Evolutionary conservation across 2,329 filamentous ascomycete genomes (phyloP).

Genomic region (Penicillium sp.): DNA sequence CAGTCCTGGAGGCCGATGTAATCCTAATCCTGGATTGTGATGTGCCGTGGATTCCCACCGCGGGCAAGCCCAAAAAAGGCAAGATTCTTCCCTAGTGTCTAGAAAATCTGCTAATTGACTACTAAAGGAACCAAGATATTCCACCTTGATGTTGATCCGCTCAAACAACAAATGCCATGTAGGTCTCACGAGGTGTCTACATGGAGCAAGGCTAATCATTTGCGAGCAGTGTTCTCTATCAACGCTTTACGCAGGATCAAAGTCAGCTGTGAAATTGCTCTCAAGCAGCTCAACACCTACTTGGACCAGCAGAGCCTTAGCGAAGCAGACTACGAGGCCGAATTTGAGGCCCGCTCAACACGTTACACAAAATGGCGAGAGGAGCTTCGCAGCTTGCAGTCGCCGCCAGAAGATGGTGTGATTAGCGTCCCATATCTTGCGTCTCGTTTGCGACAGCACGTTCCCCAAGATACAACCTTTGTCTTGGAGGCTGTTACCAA

Average conservation of each 20-base stretch:
- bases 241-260: slow-evolving; percentile 48
- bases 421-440: slow-evolving; percentile 59
- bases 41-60: slow-evolving; percentile 85
- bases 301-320: slow-evolving; percentile 14
- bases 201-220: not conserved
- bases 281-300: slow-evolving; percentile 52
- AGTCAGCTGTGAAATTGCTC: slow-evolving; percentile 50
- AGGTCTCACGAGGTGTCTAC: slow-evolving; percentile 63
- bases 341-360: slow-evolving; percentile 14
- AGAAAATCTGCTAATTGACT: slow-evolving; percentile 25
- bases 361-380: slow-evolving; percentile 18
- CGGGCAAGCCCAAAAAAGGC: slow-evolving; percentile 54
- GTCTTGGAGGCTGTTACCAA: slow-evolving; percentile 78
- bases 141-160: slow-evolving; percentile 67
- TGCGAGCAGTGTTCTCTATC: slow-evolving; percentile 47
- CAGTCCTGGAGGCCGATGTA: slow-evolving; percentile 74
- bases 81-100: not conserved
- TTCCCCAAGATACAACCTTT: slow-evolving; percentile 68
- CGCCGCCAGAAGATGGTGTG: slow-evolving; percentile 7
- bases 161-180: slow-evolving; percentile 72
- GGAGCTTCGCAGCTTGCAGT: slow-evolving; percentile 10
- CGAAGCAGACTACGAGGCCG: slow-evolving; percentile 3
- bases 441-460: slow-evolving; percentile 56
- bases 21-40: slow-evolving; percentile 85
- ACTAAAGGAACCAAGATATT: slow-evolving; percentile 57